phyloP scores from a whole-genome alignment of 2,329 filamentous ascomycete species.

The Aspergillus tubingensis region DNA sequence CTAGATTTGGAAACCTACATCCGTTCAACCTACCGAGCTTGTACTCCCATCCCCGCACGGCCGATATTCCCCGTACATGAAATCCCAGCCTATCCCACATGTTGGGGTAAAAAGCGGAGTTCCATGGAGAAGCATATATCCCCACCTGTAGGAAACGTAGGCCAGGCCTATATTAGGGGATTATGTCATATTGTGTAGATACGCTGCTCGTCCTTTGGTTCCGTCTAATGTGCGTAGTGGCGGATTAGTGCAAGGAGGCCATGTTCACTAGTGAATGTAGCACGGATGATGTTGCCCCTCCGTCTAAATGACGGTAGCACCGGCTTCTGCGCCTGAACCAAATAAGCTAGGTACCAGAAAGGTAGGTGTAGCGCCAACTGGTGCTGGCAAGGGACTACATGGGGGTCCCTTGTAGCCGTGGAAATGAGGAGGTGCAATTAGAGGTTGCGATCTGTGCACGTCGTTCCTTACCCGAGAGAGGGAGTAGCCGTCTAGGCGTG shows the following conservation, averaged over 20 bases:
- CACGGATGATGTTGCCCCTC: background rate
- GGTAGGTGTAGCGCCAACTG: background rate
- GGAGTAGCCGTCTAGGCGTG: constrained; percentile 1
- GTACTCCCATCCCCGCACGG: background rate
- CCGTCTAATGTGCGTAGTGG: background rate
- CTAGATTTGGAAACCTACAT: background rate
- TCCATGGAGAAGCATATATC: background rate
- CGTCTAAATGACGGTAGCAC: background rate
- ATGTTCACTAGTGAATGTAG: background rate
- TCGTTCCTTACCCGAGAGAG: constrained; percentile 2
- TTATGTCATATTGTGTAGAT: background rate
- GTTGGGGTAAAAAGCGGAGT: constrained; percentile 10
- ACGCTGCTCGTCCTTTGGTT: background rate
- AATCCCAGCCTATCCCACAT: constrained; percentile 1
- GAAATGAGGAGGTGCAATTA: constrained; percentile 1
- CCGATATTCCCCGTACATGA: background rate
- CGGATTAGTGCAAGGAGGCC: background rate
- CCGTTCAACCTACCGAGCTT: background rate
- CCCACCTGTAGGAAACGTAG: background rate
- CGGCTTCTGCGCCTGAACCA: background rate
- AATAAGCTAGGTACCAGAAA: background rate
- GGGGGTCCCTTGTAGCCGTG: background rate
- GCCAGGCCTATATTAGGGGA: background rate
- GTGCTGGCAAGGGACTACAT: background rate
- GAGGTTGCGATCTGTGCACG: constrained; percentile 3